Evolutionary conservation across 1,284 basidiomycete genomes (phyloP).

Genomic region (Tetrapyrgos nigripes): DNA sequence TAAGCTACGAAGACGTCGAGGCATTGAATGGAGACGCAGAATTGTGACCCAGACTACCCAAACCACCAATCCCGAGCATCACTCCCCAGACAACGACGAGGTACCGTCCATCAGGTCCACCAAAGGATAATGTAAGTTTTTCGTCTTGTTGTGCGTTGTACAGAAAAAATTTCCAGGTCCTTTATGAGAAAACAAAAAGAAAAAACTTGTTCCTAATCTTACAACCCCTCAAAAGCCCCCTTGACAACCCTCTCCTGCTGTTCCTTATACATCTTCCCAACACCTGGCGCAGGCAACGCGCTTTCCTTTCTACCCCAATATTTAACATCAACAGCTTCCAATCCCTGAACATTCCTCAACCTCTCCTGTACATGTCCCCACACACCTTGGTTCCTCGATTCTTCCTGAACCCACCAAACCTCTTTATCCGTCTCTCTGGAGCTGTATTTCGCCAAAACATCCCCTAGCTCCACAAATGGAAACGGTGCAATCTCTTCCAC

Average conservation of each 20-base stretch:
- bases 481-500: conserved; percentile 89
- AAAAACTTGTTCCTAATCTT: no score
- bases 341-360: conserved; percentile 57
- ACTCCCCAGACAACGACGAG: no score
- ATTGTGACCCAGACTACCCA: no score
- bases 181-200: no score
- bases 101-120: no score
- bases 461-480: conserved; percentile 66
- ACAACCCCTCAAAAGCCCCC: conserved; percentile 60
- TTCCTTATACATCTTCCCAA: conserved; percentile 68
- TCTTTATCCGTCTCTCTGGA: conserved; percentile 41
- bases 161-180: no score
- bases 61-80: no score
- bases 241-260: conserved; percentile 71
- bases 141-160: no score
- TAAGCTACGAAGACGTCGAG: no score
- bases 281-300: conserved; percentile 81
- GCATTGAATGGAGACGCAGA: no score
- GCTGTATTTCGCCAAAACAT: conserved; percentile 54
- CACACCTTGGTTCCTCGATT: conserved; percentile 86
- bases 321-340: conserved; percentile 36
- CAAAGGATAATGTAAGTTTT: no score
- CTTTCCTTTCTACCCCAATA: conserved; percentile 77
- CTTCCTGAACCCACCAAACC: conserved; percentile 83
- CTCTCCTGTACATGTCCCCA: conserved; percentile 72